Percentiles rank a stretch among this genome's conserved stretches.
Evolutionary conservation across 2,329 filamentous ascomycete species (phyloP).

Genomic region (Cryphonectria naterciae): DNA sequence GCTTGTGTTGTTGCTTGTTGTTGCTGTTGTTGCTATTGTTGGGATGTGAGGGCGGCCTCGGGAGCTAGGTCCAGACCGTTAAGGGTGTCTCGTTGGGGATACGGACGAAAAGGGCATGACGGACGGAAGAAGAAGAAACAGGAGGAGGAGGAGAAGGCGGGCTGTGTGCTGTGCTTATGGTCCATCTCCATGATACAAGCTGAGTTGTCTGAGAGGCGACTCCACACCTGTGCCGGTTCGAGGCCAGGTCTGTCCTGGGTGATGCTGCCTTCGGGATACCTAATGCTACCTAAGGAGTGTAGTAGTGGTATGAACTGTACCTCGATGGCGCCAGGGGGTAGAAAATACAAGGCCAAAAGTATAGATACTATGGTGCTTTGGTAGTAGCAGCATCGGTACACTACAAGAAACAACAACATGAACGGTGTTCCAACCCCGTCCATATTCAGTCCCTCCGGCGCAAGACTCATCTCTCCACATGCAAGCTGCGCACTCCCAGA

Average conservation of each 20-base stretch:
- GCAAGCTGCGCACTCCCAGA: background rate
- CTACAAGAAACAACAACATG: too few relatives aligned
- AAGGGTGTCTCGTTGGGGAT: too few relatives aligned
- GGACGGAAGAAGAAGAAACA: too few relatives aligned
- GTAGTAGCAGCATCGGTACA: background rate
- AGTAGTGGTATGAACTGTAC: background rate
- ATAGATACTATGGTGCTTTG: too few relatives aligned
- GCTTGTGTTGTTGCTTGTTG: background rate
- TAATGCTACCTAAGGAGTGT: too few relatives aligned
- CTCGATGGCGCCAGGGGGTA: background rate
- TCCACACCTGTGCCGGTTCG: background rate
- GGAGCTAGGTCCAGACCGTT: too few relatives aligned
- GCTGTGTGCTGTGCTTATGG: background rate
- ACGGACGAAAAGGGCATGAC: too few relatives aligned
- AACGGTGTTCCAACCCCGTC: background rate
- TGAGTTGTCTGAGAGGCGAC: background rate
- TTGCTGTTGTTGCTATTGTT: background rate
- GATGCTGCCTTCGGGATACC: too few relatives aligned
- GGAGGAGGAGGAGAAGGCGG: too few relatives aligned
- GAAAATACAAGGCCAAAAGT: background rate
- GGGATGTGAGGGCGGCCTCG: too few relatives aligned
- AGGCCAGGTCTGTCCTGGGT: background rate
- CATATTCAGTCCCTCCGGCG: background rate
- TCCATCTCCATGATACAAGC: background rate
- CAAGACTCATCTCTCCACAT: background rate